Base-by-base conservation (phyloP, 495 filamentous ascomycete genomes). In the Penicillium riverlandense region DNA sequence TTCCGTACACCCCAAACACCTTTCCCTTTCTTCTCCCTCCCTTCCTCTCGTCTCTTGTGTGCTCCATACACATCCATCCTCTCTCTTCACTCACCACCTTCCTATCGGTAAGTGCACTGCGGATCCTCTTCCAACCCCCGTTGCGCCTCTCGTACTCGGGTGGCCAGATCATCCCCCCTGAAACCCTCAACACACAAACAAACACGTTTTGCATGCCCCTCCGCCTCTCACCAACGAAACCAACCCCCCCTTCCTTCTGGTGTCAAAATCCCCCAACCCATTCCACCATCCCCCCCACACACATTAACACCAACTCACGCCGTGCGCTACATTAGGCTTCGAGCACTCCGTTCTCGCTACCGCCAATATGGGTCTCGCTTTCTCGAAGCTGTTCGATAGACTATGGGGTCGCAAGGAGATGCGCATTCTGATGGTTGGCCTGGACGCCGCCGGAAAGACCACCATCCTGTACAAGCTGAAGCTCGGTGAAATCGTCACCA, bases 381-480 rank as follows among this genome's bases (percentile, higher is more conserved):
- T 96, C 69, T 95, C 90, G 52, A 90, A 85, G 77, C 70, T 97
- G 61, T 89, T 98, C 67, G 86, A 94, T 64, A 81, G 83, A 75
- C 83, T 97, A 65, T 96, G 88, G 84, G 90, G 90, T 54, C 92
- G 95, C 82, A 96, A 96, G 82, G 92, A 99, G 81, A 99, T 99
- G 92, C 83, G 90, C 75, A 95, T 99, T 69, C 71, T 99, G 67
- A 99, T 99, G 92, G 90, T 99, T 61, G 92, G 92, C 76, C 80
- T 99, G 57, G 92, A 99, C 70, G 92, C 92, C 52, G 92, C 92
- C 67, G 92, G 92, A 80, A 99, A 99, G 79, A 99, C 92, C 61
- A 99, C 92, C 60, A 99, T 99, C 67, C 86, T 99, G 46, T 99
- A 99, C 77, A 99, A 99, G 83, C 80, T 99, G 61, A 99, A 99